These are phyloP conservation scores for Mycena galericulata DNA, from an alignment of 768 basidiomycete species.

Conservation along the genomic window DNA sequence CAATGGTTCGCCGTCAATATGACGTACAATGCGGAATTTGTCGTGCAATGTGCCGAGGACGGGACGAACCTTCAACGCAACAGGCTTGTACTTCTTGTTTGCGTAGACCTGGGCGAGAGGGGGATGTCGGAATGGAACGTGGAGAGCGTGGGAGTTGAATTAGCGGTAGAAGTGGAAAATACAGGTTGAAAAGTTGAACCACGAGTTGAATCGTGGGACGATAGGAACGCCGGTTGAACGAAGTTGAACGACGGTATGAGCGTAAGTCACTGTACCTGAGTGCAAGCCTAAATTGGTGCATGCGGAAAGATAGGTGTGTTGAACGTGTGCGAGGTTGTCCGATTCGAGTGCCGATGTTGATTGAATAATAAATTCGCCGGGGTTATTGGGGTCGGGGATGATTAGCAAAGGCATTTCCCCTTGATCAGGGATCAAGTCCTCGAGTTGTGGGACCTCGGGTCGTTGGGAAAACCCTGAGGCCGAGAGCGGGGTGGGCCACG, in stretches of 20 bases:
- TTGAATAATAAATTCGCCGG: not conserved
- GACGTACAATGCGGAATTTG: slow-evolving; percentile 34
- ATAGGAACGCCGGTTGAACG: slow-evolving; percentile 2
- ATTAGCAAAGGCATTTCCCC: slow-evolving; percentile 4
- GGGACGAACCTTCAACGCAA: slow-evolving; percentile 34
- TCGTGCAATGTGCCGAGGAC: slow-evolving; percentile 31
- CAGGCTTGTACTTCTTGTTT: slow-evolving; percentile 39
- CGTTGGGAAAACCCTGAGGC: not conserved
- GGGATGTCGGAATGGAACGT: not conserved
- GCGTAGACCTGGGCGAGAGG: not conserved
- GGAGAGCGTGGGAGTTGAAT: not conserved
- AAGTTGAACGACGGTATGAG: slow-evolving; percentile 22
- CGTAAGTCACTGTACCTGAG: slow-evolving; percentile 3
- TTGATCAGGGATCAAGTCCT: slow-evolving; percentile 13
- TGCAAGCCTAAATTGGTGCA: slow-evolving; percentile 11
- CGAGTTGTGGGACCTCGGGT: slow-evolving; percentile 1
- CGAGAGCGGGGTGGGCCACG: not conserved
- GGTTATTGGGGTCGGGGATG: slow-evolving; percentile 4
- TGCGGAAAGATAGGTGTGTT: slow-evolving; percentile 14
- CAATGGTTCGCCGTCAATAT: slow-evolving; percentile 31
- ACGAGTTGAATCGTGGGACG: slow-evolving; percentile 5
- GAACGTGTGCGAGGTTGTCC: slow-evolving; percentile 3
- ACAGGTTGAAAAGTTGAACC: not conserved
- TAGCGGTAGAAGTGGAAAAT: not conserved
- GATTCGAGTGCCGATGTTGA: slow-evolving; percentile 4